Base-by-base conservation (phyloP, 1,284 basidiomycete species). In the Paramarasmius palmivorus region DNA sequence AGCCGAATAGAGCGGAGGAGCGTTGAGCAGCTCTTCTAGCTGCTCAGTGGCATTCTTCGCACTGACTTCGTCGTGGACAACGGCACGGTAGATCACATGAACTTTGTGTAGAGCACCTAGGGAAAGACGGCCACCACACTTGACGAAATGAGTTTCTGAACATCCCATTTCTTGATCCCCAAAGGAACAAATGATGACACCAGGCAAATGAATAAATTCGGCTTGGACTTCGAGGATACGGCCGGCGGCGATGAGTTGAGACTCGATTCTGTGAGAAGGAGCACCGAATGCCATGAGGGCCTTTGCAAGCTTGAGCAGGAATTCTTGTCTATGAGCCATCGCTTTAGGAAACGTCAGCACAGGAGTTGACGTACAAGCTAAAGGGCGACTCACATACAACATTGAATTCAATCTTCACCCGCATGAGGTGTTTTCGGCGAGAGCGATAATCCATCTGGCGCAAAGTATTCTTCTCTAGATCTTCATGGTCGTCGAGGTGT, bases 231-330 rank as follows among this genome's bases (percentile, higher is more conserved):
- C 89, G 12, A 95, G 81, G 52, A 93, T 91, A 19, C 84, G 78
- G 1, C 92, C 88, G 5, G 90, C 90, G 3, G 92, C 88, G 42
- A 77, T 74, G 10, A 95, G 79, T 67, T 93, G 92, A 8, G 87
- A 84, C 68, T 93, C 91, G 61, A 93, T 88, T 34, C 93, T 81
- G 68, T 95, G 93, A 35, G 90, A 92, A 1, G 92, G 93, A 15
- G 92, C 89, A 15, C 93, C 92, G 65, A 90, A 93, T 1, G 80
- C 79, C 76, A 95, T 86, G 32, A 95, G 75, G 14, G 88, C 82
- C 62, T 87, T 86, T 35, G 92, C 88, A n/a, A 95, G 76, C 62
- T 87, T 87, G 54, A 92, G 74, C 12, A 94, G 76, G 69, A 93
- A 95, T 57, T 86, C 82, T 65, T 90, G 88, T 59, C 90, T 78